Evolutionary conservation across 2,329 filamentous ascomycete genomes (phyloP).

Genomic region (Colletotrichum karsti): DNA sequence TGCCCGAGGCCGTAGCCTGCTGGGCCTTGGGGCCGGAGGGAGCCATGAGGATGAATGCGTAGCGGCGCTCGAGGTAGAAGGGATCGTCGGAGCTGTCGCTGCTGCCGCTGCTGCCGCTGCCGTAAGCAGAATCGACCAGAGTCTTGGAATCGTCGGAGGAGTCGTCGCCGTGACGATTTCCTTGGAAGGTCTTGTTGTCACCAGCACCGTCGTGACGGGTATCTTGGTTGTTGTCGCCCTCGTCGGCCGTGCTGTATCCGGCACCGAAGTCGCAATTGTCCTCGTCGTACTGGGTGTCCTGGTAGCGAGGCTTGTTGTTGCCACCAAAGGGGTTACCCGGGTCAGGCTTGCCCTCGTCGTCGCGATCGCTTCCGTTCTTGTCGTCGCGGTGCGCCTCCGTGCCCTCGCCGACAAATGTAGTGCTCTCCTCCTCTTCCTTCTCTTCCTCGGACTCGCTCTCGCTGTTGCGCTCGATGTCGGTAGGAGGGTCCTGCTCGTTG

Average conservation of each 20-base stretch:
- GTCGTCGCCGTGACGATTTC: neutral
- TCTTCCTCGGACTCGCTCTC: neutral
- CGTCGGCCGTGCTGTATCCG: neutral
- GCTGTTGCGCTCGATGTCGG: neutral
- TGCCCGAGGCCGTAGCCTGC: constrained; percentile 12
- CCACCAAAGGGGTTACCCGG: too few relatives aligned
- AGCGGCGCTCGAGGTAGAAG: neutral
- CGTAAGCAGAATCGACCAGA: neutral
- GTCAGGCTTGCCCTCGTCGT: neutral
- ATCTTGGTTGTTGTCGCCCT: neutral
- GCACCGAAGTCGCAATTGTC: too few relatives aligned
- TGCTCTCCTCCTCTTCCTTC: too few relatives aligned
- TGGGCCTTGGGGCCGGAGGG: constrained; percentile 27
- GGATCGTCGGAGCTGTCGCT: neutral
- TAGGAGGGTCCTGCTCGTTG: too few relatives aligned
- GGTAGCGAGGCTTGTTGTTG: too few relatives aligned
- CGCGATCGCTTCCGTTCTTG: neutral
- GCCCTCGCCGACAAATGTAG: too few relatives aligned
- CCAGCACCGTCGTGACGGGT: neutral
- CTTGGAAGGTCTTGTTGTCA: neutral
- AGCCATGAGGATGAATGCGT: constrained; percentile 12
- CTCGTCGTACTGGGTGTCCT: neutral
- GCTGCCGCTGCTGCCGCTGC: neutral
- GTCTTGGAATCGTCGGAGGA: neutral
- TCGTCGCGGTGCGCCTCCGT: too few relatives aligned